A percentile compares a stretch with the other conserved stretches of the same genome.
Conservation (phyloP, 768 basidiomycete genomes). For the Gloeophyllum trabeum region DNA sequence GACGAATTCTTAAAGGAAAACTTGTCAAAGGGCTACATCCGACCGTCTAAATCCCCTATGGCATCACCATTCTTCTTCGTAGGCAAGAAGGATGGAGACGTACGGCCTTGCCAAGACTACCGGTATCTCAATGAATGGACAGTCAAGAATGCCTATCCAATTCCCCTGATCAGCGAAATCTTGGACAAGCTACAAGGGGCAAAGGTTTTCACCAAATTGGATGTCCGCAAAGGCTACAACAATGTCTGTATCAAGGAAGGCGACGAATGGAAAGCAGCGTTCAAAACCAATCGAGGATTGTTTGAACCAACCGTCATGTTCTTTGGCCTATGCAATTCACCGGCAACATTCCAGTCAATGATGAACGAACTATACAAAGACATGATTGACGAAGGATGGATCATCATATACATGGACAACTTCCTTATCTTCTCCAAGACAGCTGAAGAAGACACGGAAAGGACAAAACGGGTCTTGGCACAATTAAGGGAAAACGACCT, state of each 20-base stretch:
- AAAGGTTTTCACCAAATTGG: constrained; percentile 17
- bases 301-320: constrained; percentile 19
- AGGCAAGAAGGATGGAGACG: constrained; percentile 16
- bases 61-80: constrained; percentile 16
- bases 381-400: constrained; percentile 18
- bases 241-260: constrained; percentile 10
- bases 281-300: constrained; percentile 14
- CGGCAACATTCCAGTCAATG: constrained; percentile 14
- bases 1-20: constrained; percentile 15
- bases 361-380: constrained; percentile 17
- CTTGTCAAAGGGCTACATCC: constrained; percentile 8
- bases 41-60: constrained; percentile 11
- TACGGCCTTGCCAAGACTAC: constrained; percentile 16
- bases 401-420: constrained; percentile 35
- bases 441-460: neutral
- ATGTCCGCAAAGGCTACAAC: constrained; percentile 16
- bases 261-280: constrained; percentile 22
- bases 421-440: constrained; percentile 20
- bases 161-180: constrained; percentile 14
- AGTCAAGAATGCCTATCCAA: constrained; percentile 15
- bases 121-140: constrained; percentile 15
- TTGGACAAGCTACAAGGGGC: constrained; percentile 13
- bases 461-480: neutral
- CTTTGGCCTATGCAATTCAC: constrained; percentile 13
- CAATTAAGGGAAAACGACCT: neutral